phyloP scores from a whole-genome alignment of 805 yeast species.

The Suhomyces pyralidae region DNA sequence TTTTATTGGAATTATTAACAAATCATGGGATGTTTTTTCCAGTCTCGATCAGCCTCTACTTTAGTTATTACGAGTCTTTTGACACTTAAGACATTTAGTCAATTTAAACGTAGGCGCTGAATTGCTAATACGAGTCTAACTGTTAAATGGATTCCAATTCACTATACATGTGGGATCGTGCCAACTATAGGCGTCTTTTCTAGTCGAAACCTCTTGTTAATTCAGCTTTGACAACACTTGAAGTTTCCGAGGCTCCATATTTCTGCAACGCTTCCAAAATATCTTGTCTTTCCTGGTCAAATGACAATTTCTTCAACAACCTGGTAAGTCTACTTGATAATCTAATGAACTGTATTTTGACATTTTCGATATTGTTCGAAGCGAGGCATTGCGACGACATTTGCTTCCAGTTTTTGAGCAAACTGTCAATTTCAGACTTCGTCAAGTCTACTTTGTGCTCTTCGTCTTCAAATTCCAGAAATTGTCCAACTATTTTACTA shows the following conservation, averaged over 20 bases:
- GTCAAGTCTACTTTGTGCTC: background rate
- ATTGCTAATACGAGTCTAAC: background rate
- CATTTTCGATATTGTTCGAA: constrained; percentile 52
- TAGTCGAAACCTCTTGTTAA: constrained; percentile 4
- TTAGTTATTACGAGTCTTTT: too few species aligned
- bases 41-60: background rate
- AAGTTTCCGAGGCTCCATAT: constrained; percentile 16
- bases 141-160: background rate
- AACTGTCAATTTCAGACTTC: constrained; percentile 2
- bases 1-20: too few species aligned
- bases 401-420: constrained; percentile 26
- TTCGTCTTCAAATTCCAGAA: background rate
- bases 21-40: too few species aligned
- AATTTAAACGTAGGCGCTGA: background rate
- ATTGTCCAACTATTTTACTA: constrained; percentile 8
- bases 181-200: background rate
- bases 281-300: constrained; percentile 9
- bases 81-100: too few species aligned
- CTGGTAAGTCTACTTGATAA: constrained; percentile 19
- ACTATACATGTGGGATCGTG: background rate
- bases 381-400: constrained; percentile 29
- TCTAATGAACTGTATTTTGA: constrained; percentile 49
- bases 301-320: constrained; percentile 12
- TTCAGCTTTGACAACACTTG: constrained; percentile 18
- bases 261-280: constrained; percentile 13